phyloP scores from a whole-genome alignment of 2,329 filamentous ascomycete genomes.

The Trichoderma sp. region DNA sequence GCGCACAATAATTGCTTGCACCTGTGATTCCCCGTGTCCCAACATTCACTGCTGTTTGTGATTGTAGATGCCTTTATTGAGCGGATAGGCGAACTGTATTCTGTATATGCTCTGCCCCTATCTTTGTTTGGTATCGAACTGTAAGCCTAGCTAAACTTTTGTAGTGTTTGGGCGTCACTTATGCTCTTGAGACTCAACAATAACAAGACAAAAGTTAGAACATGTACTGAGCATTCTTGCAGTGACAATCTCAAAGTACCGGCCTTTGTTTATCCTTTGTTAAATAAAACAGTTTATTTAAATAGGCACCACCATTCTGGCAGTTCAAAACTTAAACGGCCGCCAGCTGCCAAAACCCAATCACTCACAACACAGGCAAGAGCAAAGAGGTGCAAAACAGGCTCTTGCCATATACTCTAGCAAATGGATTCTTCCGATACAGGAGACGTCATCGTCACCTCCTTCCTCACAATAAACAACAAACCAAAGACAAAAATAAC shows the following conservation, averaged over 20 bases:
- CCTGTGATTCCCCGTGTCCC: not conserved
- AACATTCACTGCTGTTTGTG: not conserved
- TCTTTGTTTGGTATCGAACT: not conserved
- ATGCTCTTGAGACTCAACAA: not conserved
- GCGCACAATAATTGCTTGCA: not conserved
- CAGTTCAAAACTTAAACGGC: not conserved
- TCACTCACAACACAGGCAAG: not conserved
- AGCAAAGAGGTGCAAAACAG: not conserved
- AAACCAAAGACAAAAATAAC: not conserved
- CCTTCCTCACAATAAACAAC: not conserved
- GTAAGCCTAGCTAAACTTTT: not conserved
- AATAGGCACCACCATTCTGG: not conserved
- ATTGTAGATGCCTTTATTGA: not conserved
- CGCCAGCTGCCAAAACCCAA: constrained; percentile 1
- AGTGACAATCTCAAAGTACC: not conserved
- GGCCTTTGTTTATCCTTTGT: not conserved
- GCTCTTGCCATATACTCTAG: not conserved
- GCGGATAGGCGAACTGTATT: not conserved
- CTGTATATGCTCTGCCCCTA: not conserved
- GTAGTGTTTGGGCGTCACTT: not conserved
- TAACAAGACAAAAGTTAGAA: not conserved
- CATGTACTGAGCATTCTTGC: not conserved
- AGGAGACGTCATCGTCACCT: not conserved
- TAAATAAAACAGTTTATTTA: not conserved
- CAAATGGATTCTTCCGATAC: not conserved